Percentiles rank a stretch among this genome's conserved stretches.
These are phyloP conservation scores for Spathaspora sp. DNA, from an alignment of 1,139 yeast species.

Conservation along the genomic window DNA sequence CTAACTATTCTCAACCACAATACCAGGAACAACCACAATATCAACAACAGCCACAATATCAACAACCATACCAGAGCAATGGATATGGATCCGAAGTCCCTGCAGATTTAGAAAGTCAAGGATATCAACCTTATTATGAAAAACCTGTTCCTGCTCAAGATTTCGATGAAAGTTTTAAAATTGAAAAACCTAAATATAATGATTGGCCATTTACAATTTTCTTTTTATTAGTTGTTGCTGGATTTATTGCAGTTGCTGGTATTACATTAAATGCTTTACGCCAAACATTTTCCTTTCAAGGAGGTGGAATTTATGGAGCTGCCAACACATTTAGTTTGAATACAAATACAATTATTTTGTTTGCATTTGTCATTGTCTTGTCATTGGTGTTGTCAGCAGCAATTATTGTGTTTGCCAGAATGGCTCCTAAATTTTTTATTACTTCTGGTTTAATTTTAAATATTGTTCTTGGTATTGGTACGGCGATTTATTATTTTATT, in stretches of 20 bases:
- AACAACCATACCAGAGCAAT: constrained; percentile 3
- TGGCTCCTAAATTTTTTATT: constrained; percentile 68
- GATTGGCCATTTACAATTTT: constrained; percentile 73
- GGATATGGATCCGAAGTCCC: constrained; percentile 12
- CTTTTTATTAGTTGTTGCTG: constrained; percentile 60
- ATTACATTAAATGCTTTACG: constrained; percentile 67
- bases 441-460: constrained; percentile 68
- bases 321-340: constrained; percentile 59
- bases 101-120: constrained; percentile 29
- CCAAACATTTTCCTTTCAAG: constrained; percentile 52
- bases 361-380: constrained; percentile 64
- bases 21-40: constrained; percentile 6
- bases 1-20: constrained; percentile 5
- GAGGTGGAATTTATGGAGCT: constrained; percentile 64
- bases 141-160: constrained; percentile 35
- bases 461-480: constrained; percentile 67
- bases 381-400: constrained; percentile 58
- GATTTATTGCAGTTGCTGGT: constrained; percentile 71
- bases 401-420: constrained; percentile 60
- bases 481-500: constrained; percentile 70
- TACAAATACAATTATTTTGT: constrained; percentile 70
- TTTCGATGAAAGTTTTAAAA: constrained; percentile 67
- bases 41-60: constrained; percentile 4
- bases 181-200: constrained; percentile 64
- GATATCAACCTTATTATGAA: constrained; percentile 20